Base-by-base conservation (phyloP, 805 yeast genomes). In the Suhomyces tanzawaensis region DNA sequence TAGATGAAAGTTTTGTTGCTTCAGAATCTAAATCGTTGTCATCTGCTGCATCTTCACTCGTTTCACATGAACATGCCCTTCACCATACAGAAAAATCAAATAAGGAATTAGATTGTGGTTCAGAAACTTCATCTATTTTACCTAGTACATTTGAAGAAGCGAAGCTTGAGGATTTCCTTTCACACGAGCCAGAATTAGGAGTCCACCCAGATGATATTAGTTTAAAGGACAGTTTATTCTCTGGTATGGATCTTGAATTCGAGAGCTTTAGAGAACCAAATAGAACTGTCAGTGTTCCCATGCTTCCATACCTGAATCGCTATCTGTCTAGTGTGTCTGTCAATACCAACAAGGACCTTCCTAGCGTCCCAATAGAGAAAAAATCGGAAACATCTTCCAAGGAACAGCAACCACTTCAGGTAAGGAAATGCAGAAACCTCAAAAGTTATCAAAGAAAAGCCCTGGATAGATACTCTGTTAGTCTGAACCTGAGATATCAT, bases 351-450 rank as follows among this genome's bases (percentile, higher is more conserved):
- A 29, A 28, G 14, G 34, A 28, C 11, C 26, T 38, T n/a, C 38
- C 41, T 7, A 14, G 14, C 6, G 18, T 28, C 1, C 37, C 37
- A 3, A 13, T 8, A 9, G 7, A 5, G 12, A 24, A 24, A n/a
- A 24, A 12, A 5, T 5, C 12, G 14, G 27, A 8, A n/a, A n/a
- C n/a, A n/a, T n/a, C n/a, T n/a, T n/a, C n/a, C n/a, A n/a, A n/a
- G 14, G 27, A 2, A 9, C 16, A 17, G 5, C 14, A 15, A 13
- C 22, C 14, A 16, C 36, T 36, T 18, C 19, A 19, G 12, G 29
- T 36, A 3, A 22, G 38, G 8, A 41, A 41, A 28, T 23, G 30
- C 37, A 41, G 40, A 34, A 32, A 41, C 18, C 27, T 31, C 34
- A 40, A 36, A 29, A 40, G 40, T 24, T 40, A 27, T 14, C 17